Conservation (phyloP, 1,284 basidiomycete genomes). For the Ustilago bromivora region DNA sequence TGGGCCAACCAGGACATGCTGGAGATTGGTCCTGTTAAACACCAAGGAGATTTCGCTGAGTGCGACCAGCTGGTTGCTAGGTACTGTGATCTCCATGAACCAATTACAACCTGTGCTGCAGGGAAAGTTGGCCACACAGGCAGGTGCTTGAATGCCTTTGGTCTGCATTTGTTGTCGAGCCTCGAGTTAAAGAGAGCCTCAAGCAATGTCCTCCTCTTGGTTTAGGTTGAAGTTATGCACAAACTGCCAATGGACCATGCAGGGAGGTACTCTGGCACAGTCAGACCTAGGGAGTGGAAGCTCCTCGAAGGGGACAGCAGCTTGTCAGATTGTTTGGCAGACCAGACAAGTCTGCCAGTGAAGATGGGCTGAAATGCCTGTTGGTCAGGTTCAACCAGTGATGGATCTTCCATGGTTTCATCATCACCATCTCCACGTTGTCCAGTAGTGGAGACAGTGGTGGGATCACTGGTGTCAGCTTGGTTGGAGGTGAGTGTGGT, state of each 20-base stretch:
- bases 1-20: not conserved
- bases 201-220: not conserved
- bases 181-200: not conserved
- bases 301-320: not conserved
- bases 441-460: too few species aligned
- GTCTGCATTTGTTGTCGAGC: not conserved
- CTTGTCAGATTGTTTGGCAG: too few species aligned
- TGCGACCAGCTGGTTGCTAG: too few species aligned
- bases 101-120: not conserved
- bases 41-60: not conserved
- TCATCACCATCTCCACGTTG: too few species aligned
- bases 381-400: too few species aligned
- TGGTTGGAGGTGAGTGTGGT: too few species aligned
- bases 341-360: too few species aligned
- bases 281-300: constrained; percentile 3
- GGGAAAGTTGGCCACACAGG: not conserved
- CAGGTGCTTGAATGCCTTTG: not conserved
- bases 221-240: not conserved
- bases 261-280: not conserved
- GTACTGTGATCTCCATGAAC: not conserved
- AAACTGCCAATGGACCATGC: constrained; percentile 1
- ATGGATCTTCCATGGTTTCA: too few species aligned
- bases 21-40: not conserved
- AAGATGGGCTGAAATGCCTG: too few species aligned
- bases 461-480: too few species aligned